A percentile compares a stretch with the other conserved stretches of the same genome.
Conservation (phyloP, 179 eudicot species). For the Amaranthus tricolor region DNA sequence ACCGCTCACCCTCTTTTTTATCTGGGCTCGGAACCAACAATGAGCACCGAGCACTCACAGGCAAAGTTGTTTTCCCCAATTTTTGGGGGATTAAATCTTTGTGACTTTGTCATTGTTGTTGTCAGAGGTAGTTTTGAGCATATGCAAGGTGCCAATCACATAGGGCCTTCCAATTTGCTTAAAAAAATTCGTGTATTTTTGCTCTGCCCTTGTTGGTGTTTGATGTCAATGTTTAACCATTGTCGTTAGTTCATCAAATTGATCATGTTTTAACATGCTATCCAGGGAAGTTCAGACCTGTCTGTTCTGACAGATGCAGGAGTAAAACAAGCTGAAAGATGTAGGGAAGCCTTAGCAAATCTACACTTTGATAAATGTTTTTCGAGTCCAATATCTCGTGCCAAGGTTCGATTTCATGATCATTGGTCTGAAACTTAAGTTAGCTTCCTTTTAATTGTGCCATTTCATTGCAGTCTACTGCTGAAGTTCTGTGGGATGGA, state of each 20-base stretch:
- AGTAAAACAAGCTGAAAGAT: conserved; percentile 55
- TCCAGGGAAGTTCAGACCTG: conserved; percentile 63
- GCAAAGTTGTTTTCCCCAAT: too few species aligned
- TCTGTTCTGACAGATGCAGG: conserved; percentile 62
- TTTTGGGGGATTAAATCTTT: too few species aligned
- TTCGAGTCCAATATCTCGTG: conserved; percentile 75
- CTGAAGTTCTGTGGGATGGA: conserved; percentile 67
- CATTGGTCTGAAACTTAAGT: background rate
- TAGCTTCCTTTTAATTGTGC: background rate
- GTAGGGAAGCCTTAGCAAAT: conserved; percentile 53
- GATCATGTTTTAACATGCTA: background rate
- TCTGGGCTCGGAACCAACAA: too few species aligned
- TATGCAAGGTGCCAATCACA: too few species aligned
- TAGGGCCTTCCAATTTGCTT: too few species aligned
- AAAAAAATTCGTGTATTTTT: background rate
- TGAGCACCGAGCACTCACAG: too few species aligned
- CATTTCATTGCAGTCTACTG: conserved; percentile 47
- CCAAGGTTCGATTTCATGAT: conserved; percentile 42
- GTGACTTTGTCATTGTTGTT: too few species aligned
- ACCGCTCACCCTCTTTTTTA: too few species aligned
- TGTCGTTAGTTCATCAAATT: background rate
- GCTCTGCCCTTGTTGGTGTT: background rate
- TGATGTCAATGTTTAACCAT: background rate
- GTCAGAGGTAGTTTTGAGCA: too few species aligned
- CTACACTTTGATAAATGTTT: conserved; percentile 59